A percentile compares a stretch with the other conserved stretches of the same genome.
phyloP scores from a whole-genome alignment of 2,329 filamentous ascomycete genomes.

The Apiospora sp. region DNA sequence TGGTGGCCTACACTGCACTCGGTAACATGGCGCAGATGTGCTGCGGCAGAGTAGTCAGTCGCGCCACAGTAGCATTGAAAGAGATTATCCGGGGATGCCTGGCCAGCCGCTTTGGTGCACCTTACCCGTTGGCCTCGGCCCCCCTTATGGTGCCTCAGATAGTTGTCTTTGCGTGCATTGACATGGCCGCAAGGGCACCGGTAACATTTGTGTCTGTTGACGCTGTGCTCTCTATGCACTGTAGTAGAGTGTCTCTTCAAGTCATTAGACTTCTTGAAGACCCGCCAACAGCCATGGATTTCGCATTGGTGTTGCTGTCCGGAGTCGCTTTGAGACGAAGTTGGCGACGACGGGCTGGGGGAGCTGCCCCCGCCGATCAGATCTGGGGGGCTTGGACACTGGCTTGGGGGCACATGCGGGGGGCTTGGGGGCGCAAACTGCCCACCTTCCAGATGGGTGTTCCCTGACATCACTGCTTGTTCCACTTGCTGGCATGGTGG shows the following conservation, averaged over 20 bases:
- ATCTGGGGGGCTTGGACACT: background rate
- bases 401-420: background rate
- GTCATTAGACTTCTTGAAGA: background rate
- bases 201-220: background rate
- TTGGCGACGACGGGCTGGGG: background rate
- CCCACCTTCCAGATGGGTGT: background rate
- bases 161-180: background rate
- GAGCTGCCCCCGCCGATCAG: background rate
- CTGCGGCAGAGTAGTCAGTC: background rate
- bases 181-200: background rate
- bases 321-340: too few species aligned
- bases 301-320: background rate
- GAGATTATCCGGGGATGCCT: background rate
- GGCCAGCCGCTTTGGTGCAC: background rate
- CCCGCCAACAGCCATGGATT: background rate
- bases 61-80: background rate
- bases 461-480: background rate
- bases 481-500: background rate
- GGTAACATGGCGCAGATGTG: background rate
- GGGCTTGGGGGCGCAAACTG: background rate
- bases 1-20: background rate
- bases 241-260: background rate
- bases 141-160: background rate
- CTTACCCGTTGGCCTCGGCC: background rate
- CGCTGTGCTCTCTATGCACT: background rate